phyloP scores from a whole-genome alignment of 495 filamentous ascomycete genomes.

The Melanomma pulvis-pyrius region DNA sequence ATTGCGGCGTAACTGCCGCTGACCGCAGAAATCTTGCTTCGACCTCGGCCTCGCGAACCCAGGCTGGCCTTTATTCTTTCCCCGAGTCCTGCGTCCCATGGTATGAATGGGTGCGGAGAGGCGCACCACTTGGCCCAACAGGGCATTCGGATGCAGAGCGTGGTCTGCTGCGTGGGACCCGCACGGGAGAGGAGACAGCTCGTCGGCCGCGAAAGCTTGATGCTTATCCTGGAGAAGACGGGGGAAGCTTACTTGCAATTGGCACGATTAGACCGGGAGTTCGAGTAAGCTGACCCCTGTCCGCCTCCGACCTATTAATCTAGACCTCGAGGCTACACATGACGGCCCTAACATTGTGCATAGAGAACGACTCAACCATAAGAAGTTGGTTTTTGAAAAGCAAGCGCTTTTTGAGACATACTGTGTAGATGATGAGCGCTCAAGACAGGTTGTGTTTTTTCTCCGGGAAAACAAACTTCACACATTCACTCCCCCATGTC shows the following conservation, averaged over 20 bases:
- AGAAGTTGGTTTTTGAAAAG: too few species aligned
- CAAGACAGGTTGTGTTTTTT: too few species aligned
- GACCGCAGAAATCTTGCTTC: too few species aligned
- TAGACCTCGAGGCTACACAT: not conserved
- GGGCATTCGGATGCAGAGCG: not conserved
- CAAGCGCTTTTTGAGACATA: too few species aligned
- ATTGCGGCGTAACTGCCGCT: not conserved
- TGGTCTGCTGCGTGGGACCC: not conserved
- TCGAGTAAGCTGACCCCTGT: not conserved
- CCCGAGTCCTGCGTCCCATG: not conserved
- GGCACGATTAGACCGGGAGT: not conserved
- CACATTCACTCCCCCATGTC: too few species aligned
- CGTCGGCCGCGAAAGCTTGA: not conserved
- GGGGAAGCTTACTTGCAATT: not conserved
- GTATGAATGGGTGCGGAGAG: not conserved
- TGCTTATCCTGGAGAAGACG: not conserved
- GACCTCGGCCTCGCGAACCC: not conserved
- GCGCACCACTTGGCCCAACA: not conserved
- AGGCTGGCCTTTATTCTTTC: not conserved
- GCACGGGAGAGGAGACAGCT: not conserved
- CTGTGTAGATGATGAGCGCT: too few species aligned
- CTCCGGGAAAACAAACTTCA: too few species aligned
- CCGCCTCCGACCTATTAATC: not conserved
- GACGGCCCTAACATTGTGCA: too few species aligned
- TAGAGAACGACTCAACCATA: too few species aligned